Conservation (phyloP, 2,329 filamentous ascomycete species). For the Aspergillus awamori region DNA sequence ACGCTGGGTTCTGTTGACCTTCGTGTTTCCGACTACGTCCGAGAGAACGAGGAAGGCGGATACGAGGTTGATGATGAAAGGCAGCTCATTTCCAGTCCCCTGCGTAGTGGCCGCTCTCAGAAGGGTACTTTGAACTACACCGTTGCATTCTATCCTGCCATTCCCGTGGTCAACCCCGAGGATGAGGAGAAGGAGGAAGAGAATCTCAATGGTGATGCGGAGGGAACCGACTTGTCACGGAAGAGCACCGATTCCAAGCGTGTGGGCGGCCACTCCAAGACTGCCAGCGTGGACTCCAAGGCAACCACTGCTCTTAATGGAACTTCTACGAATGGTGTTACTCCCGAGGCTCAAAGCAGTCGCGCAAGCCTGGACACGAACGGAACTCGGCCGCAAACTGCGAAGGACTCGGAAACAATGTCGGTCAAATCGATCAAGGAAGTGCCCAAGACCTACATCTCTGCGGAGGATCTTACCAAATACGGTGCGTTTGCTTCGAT, state of each 20-base stretch:
- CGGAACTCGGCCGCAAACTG: slow-evolving; percentile 41
- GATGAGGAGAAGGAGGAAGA: slow-evolving; percentile 57
- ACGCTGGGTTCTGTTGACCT: slow-evolving; percentile 82
- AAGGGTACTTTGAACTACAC: slow-evolving; percentile 85
- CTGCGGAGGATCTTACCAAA: slow-evolving; percentile 75
- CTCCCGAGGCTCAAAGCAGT: slow-evolving; percentile 28
- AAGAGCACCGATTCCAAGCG: slow-evolving; percentile 37
- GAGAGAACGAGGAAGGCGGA: slow-evolving; percentile 76
- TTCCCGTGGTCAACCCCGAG: slow-evolving; percentile 87
- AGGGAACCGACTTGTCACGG: slow-evolving; percentile 21
- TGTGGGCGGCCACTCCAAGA: slow-evolving; percentile 29
- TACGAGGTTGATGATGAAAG: slow-evolving; percentile 80
- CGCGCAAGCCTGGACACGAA: slow-evolving; percentile 38
- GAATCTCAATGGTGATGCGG: slow-evolving; percentile 32
- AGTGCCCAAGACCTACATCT: slow-evolving; percentile 75
- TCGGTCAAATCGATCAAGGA: slow-evolving; percentile 53
- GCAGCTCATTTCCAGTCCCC: slow-evolving; percentile 63
- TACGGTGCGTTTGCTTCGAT: slow-evolving; percentile 60
- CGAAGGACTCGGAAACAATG: slow-evolving; percentile 51
- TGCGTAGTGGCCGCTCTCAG: slow-evolving; percentile 71
- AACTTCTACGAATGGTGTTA: slow-evolving; percentile 22
- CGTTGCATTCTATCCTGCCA: slow-evolving; percentile 83
- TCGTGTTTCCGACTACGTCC: slow-evolving; percentile 74
- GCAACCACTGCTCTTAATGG: slow-evolving; percentile 27
- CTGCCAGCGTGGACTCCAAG: slow-evolving; percentile 35